Conservation (phyloP, 2,329 filamentous ascomycete genomes). For the Fusarium udum region DNA sequence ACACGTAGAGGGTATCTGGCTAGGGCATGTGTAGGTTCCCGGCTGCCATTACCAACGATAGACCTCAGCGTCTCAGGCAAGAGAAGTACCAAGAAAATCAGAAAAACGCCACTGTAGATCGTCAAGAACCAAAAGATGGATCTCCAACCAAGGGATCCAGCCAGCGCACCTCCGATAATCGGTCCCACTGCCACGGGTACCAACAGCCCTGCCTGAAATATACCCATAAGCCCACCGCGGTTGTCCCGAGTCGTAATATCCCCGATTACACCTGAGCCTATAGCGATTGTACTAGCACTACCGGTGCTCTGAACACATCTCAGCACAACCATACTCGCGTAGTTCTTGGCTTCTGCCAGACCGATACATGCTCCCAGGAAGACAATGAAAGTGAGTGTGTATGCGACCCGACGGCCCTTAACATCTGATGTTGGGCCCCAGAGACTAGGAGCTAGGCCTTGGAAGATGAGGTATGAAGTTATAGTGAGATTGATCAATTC, state of each 20-base stretch:
- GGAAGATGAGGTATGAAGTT: conserved; percentile 62
- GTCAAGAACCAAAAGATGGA: conserved; percentile 34
- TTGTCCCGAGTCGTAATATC: conserved; percentile 45
- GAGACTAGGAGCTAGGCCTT: conserved; percentile 63
- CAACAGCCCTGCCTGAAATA: conserved; percentile 43
- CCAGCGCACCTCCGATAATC: conserved; percentile 54
- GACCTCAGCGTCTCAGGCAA: conserved; percentile 26
- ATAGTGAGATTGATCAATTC: conserved; percentile 55
- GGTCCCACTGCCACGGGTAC: conserved; percentile 56
- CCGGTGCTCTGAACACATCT: conserved; percentile 59
- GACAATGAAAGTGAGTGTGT: conserved; percentile 56
- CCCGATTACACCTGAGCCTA: conserved; percentile 47
- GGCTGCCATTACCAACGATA: conserved; percentile 48
- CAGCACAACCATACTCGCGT: conserved; percentile 54
- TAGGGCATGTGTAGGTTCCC: conserved; percentile 49
- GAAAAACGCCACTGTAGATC: conserved; percentile 22
- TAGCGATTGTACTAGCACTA: conserved; percentile 51
- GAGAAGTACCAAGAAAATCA: neutral
- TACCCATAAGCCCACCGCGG: conserved; percentile 44
- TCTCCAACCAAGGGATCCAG: conserved; percentile 39
- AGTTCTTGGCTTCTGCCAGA: conserved; percentile 55
- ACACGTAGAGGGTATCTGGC: conserved; percentile 44
- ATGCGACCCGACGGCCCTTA: conserved; percentile 56
- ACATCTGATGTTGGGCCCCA: conserved; percentile 60
- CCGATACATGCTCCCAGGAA: conserved; percentile 63